Evolutionary conservation across 306 rosid genomes (phyloP).

Genomic region (Lagenaria siceraria): DNA sequence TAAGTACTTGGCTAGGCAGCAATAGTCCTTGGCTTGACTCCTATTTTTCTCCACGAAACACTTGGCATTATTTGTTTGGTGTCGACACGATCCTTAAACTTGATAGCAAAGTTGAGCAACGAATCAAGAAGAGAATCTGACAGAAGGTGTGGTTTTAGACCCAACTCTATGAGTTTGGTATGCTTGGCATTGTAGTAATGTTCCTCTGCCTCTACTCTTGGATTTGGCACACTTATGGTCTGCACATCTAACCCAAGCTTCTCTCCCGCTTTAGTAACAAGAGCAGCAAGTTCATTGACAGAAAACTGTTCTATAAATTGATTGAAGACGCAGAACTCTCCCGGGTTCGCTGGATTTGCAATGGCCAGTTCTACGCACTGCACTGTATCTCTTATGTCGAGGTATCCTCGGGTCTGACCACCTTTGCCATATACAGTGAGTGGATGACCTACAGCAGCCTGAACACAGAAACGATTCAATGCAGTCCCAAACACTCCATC

Average conservation of each 20-base stretch:
- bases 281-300: slow-evolving; percentile 69
- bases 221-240: slow-evolving; percentile 77
- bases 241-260: slow-evolving; percentile 71
- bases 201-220: slow-evolving; percentile 93
- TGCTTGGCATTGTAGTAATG: slow-evolving; percentile 95
- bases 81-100: slow-evolving; percentile 75
- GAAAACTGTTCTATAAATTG: slow-evolving; percentile 92
- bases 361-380: slow-evolving; percentile 93
- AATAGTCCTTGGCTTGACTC: slow-evolving; percentile 62
- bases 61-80: slow-evolving; percentile 86
- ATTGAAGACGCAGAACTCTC: slow-evolving; percentile 88
- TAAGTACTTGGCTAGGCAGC: slow-evolving; percentile 20
- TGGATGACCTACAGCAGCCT: slow-evolving; percentile 96
- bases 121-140: slow-evolving; percentile 94
- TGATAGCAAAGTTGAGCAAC: slow-evolving; percentile 63
- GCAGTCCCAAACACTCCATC: slow-evolving; percentile 97
- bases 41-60: slow-evolving; percentile 80
- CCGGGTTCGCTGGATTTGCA: slow-evolving; percentile 71
- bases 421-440: slow-evolving; percentile 98
- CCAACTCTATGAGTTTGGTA: slow-evolving; percentile 82
- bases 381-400: slow-evolving; percentile 93
- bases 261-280: slow-evolving; percentile 68
- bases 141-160: slow-evolving; percentile 77
- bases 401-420: slow-evolving; percentile 97
- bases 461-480: slow-evolving; percentile 87